A percentile compares a stretch with the other conserved stretches of the same genome.
Conservation (phyloP, 106 monocot genomes). For the Dioscorea dumetorum region DNA sequence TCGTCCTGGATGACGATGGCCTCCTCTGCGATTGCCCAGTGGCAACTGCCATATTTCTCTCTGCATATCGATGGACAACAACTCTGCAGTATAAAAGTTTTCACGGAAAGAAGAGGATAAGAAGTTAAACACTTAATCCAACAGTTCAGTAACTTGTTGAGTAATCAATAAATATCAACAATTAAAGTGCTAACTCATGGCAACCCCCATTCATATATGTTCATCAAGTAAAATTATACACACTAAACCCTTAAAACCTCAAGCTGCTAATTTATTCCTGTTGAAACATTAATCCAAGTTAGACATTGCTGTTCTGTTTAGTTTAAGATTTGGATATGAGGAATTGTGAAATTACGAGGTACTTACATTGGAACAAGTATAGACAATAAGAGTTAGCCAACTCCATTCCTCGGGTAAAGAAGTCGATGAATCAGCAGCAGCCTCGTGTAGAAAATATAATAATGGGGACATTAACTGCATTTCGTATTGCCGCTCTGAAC, state of each 20-base stretch:
- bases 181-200: too few relatives aligned
- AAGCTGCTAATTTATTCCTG: too few relatives aligned
- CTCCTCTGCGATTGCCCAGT: conserved; percentile 59
- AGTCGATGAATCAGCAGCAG: conserved; percentile 30
- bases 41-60: conserved; percentile 11
- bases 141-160: too few relatives aligned
- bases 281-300: too few relatives aligned
- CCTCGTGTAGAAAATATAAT: conserved; percentile 82
- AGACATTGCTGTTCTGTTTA: too few relatives aligned
- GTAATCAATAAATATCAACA: too few relatives aligned
- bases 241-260: too few relatives aligned
- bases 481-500: conserved; percentile 58
- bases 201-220: too few relatives aligned
- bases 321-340: background rate
- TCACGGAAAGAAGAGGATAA: too few relatives aligned
- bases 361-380: conserved; percentile 73
- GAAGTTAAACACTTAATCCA: too few relatives aligned
- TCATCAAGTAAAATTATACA: too few relatives aligned
- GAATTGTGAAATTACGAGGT: background rate
- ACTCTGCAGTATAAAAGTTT: conserved; percentile 23
- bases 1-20: conserved; percentile 44
- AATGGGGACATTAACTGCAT: conserved; percentile 93
- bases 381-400: conserved; percentile 83
- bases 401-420: conserved; percentile 52
- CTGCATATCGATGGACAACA: conserved; percentile 22